A percentile compares a stretch with the other conserved stretches of the same genome.
These are phyloP conservation scores for Monosporascus sp. DNA, from an alignment of 2,329 filamentous ascomycete genomes.

Conservation along the genomic window DNA sequence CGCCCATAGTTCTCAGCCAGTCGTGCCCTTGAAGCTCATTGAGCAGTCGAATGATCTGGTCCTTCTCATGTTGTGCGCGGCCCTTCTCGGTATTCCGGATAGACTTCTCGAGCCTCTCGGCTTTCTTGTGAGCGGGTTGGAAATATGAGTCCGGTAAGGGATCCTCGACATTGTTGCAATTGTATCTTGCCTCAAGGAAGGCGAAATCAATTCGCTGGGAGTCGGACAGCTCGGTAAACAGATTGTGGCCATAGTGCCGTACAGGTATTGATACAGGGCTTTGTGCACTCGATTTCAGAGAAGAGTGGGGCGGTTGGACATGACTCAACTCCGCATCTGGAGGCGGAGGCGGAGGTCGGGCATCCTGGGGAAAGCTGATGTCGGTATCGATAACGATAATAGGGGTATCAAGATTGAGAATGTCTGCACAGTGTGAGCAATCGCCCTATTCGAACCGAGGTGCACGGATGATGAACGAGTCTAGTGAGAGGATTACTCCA, in stretches of 20 bases:
- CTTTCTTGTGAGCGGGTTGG: conserved; percentile 50
- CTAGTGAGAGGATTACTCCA: background rate
- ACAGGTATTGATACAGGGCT: conserved; percentile 31
- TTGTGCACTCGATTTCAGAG: conserved; percentile 15
- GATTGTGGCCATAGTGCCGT: conserved; percentile 48
- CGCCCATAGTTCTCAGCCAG: conserved; percentile 88
- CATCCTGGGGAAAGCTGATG: conserved; percentile 24
- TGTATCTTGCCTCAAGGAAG: conserved; percentile 44
- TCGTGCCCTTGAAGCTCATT: conserved; percentile 86
- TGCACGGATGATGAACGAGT: conserved; percentile 1
- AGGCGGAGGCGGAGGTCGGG: conserved; percentile 36
- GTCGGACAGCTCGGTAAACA: conserved; percentile 53
- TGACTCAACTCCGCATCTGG: conserved; percentile 13
- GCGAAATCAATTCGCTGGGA: conserved; percentile 52
- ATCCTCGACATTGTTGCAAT: conserved; percentile 42
- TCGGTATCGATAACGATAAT: conserved; percentile 63
- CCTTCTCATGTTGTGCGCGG: conserved; percentile 61
- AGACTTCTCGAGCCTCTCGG: conserved; percentile 55
- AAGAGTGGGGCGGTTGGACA: conserved; percentile 27
- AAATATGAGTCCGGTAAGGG: conserved; percentile 53
- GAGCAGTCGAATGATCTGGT: conserved; percentile 60
- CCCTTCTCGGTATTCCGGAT: conserved; percentile 61
- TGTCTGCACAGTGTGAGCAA: conserved; percentile 46
- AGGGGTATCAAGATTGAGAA: conserved; percentile 66
- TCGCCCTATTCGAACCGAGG: conserved; percentile 2